phyloP scores from a whole-genome alignment of 2,329 filamentous ascomycete species.

The Claviceps sp. region DNA sequence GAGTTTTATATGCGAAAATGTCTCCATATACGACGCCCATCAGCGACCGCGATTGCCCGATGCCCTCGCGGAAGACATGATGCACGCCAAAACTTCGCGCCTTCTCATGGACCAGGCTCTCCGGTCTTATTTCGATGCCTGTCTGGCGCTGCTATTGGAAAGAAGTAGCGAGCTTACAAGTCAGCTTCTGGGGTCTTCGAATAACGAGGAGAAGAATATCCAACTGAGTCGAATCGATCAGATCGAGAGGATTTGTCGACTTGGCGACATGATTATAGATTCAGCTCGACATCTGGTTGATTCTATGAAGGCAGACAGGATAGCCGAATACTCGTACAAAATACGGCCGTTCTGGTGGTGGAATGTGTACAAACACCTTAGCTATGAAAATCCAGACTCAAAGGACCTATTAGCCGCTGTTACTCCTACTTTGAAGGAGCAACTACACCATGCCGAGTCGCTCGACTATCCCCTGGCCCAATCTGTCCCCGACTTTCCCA shows the following conservation, averaged over 20 bases:
- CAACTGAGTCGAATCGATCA: slow-evolving; percentile 6
- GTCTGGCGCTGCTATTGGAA: slow-evolving; percentile 11
- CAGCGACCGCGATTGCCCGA: slow-evolving; percentile 16
- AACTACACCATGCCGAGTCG: slow-evolving; percentile 17
- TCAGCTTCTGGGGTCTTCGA: slow-evolving; percentile 7
- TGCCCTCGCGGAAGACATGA: slow-evolving; percentile 20
- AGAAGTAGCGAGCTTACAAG: slow-evolving; percentile 9
- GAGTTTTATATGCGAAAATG: slow-evolving; percentile 40
- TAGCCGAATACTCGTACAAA: slow-evolving; percentile 21
- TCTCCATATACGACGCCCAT: slow-evolving; percentile 21
- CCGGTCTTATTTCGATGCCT: slow-evolving; percentile 19
- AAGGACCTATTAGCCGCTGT: slow-evolving; percentile 17
- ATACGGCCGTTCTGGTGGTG: slow-evolving; percentile 28
- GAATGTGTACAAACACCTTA: slow-evolving; percentile 23
- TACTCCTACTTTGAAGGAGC: slow-evolving; percentile 14
- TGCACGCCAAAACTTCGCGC: slow-evolving; percentile 17
- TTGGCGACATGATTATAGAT: slow-evolving; percentile 24
- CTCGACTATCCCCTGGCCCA: slow-evolving; percentile 21
- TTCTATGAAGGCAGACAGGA: slow-evolving; percentile 19
- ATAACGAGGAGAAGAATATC: slow-evolving; percentile 1
- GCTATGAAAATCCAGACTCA: slow-evolving; percentile 15
- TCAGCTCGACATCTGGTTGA: slow-evolving; percentile 23
- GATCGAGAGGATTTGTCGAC: slow-evolving; percentile 11
- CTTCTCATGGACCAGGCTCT: slow-evolving; percentile 16
- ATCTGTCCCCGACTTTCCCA: slow-evolving; percentile 20